Base-by-base conservation (phyloP, 2,329 filamentous ascomycete species). In the Fusarium hainanense region DNA sequence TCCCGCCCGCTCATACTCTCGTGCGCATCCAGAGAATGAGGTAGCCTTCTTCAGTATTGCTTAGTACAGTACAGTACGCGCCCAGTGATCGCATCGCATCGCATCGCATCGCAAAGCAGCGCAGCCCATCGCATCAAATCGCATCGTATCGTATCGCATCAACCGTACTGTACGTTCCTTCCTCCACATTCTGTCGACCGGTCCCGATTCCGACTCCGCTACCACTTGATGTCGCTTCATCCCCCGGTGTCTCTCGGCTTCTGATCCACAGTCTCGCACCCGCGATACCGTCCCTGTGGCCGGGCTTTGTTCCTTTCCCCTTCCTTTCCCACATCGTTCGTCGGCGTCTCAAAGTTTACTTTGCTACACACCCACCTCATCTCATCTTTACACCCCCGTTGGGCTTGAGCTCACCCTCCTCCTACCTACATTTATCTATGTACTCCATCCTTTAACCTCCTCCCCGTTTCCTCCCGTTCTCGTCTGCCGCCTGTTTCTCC, bases 261-360 rank as follows among this genome's bases (percentile, higher is more conserved):
- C 37, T 63, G 63, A 68, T 69, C 68, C 63, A 71, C 68, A 52
- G 49, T 71, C 63, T 71, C 52, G 51, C 63, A 64, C 58, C 67
- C 60, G 41, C 63, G 63, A 71, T 65, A 68, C 52, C 57, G 46
- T 63, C 61, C 44, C 58, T 63, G 40, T 71, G 52, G 47, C 59
- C 60, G 59, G 63, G 21, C 46, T 63, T 42, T 65, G 43, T 57
- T 68, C 43, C 55, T 60, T 69, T 58, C 41, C 56, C 66, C 47
- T 50, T 57, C 41, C 21, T 54, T 40, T 64, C 47, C 59, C 65
- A 42, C 49, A 52, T 51, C 23, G 34, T 54, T 58, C 48, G 60
- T 60, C 63, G 64, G 64, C 71, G 49, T 54, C 58, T 70, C 54
- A 71, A 70, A 70, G 68, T 73, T 70, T 72, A 70, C 59, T 52